Percentiles rank a stretch among this genome's conserved stretches.
Evolutionary conservation across 2,329 filamentous ascomycete species (phyloP).

Genomic region (Malbranchea zuffiana): DNA sequence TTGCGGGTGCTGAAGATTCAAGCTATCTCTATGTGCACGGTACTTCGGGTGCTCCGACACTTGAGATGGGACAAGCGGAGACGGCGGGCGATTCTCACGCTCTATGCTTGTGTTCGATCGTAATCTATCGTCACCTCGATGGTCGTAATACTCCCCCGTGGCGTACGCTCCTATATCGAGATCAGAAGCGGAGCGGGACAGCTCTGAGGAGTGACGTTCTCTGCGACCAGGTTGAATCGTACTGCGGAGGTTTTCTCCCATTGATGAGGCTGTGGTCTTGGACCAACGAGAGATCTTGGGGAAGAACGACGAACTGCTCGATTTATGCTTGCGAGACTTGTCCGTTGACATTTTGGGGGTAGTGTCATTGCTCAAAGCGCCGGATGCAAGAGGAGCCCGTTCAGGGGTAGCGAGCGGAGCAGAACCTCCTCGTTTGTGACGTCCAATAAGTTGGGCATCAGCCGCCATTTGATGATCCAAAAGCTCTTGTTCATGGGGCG

Average conservation of each 20-base stretch:
- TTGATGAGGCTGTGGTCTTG: constrained; percentile 83
- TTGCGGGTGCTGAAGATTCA: constrained; percentile 55
- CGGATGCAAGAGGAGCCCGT: constrained; percentile 30
- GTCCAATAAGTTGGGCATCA: constrained; percentile 42
- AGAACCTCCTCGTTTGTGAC: constrained; percentile 33
- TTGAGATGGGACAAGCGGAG: constrained; percentile 51
- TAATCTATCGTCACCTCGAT: constrained; percentile 36
- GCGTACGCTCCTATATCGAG: constrained; percentile 52
- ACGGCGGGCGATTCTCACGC: constrained; percentile 43
- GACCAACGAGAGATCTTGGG: constrained; percentile 97
- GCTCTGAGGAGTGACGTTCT: constrained; percentile 50
- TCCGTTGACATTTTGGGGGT: constrained; percentile 56
- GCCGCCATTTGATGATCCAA: constrained; percentile 48
- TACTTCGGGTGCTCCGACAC: constrained; percentile 51
- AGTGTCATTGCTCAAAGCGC: constrained; percentile 60
- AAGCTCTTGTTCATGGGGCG: constrained; percentile 38
- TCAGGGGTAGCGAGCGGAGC: constrained; percentile 37
- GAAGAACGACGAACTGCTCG: constrained; percentile 67
- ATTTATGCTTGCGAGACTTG: constrained; percentile 80
- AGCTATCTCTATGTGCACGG: constrained; percentile 52
- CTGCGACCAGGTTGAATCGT: constrained; percentile 45
- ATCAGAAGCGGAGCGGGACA: constrained; percentile 70
- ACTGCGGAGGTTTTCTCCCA: constrained; percentile 64
- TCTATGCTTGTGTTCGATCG: constrained; percentile 35
- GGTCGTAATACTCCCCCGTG: constrained; percentile 35